phyloP scores from a whole-genome alignment of 768 basidiomycete genomes.

The Rhodocollybia butyracea region DNA sequence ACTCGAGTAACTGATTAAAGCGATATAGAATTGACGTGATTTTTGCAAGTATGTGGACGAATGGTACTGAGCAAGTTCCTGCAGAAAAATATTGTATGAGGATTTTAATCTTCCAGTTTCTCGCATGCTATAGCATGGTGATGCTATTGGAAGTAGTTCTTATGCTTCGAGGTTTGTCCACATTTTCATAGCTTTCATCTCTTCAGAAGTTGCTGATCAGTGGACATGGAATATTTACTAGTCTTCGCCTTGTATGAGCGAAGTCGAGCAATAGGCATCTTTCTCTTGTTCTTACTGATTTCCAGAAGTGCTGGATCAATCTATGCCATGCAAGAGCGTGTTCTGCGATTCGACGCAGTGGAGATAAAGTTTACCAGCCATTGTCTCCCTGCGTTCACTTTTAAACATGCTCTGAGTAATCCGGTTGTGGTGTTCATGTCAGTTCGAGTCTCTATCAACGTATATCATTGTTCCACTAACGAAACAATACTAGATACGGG shows the following conservation, averaged over 20 bases:
- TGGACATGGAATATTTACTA: no score
- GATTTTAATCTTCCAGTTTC: background rate
- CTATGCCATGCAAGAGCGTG: background rate
- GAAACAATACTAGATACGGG: no score
- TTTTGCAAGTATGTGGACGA: no score
- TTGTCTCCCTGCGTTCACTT: background rate
- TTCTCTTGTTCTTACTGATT: background rate
- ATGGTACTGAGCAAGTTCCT: background rate
- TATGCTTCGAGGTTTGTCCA: conserved; percentile 6
- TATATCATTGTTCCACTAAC: no score
- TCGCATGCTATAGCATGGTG: background rate
- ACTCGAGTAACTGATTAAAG: background rate
- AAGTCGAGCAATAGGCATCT: background rate
- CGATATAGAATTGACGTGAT: no score
- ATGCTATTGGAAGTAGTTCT: background rate
- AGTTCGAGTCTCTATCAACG: background rate
- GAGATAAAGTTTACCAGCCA: background rate
- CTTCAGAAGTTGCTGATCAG: no score
- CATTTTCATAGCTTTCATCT: no score
- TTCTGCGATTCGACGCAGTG: background rate
- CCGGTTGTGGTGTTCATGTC: conserved; percentile 1
- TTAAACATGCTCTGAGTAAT: background rate
- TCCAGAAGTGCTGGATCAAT: background rate
- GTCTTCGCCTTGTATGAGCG: conserved; percentile 1
- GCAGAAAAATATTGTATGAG: background rate